Evolutionary conservation across 2,329 filamentous ascomycete genomes (phyloP).

Genomic region (Xylariaceae sp.): DNA sequence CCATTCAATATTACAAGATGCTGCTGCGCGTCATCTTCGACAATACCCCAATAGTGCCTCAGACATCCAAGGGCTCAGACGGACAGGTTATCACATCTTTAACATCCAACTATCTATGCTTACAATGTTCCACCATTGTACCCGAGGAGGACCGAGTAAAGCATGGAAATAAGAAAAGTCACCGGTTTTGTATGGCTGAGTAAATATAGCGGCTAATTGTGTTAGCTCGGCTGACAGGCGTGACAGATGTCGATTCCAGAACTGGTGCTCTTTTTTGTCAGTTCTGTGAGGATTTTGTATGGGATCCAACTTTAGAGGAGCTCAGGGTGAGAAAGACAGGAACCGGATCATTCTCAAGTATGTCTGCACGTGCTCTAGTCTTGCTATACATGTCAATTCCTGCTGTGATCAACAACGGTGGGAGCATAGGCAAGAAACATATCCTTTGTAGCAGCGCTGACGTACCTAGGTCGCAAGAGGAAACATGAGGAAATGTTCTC

Average conservation of each 20-base stretch:
- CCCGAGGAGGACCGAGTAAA: slow-evolving; percentile 65
- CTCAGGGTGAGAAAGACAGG: slow-evolving; percentile 71
- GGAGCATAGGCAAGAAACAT: neutral
- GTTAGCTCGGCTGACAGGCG: slow-evolving; percentile 31
- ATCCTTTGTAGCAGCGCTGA: slow-evolving; percentile 5
- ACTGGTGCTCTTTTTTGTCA: slow-evolving; percentile 78
- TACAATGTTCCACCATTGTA: slow-evolving; percentile 73
- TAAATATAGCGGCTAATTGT: neutral
- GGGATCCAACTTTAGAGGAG: slow-evolving; percentile 79
- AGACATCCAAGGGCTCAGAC: slow-evolving; percentile 64
- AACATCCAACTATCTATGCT: slow-evolving; percentile 70
- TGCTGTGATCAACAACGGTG: neutral
- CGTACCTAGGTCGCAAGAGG: slow-evolving; percentile 64
- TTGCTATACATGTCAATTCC: neutral
- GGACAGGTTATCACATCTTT: slow-evolving; percentile 61
- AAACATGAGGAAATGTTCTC: slow-evolving; percentile 73
- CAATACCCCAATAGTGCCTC: slow-evolving; percentile 63
- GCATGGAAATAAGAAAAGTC: slow-evolving; percentile 70
- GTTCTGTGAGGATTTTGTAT: slow-evolving; percentile 80
- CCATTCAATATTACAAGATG: slow-evolving; percentile 72
- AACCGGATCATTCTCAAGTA: slow-evolving; percentile 67
- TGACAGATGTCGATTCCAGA: slow-evolving; percentile 73
- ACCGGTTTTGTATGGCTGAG: slow-evolving; percentile 68
- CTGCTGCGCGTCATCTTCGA: slow-evolving; percentile 73
- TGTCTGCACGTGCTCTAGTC: slow-evolving; percentile 26